Percentiles rank a stretch among this genome's conserved stretches.
These are phyloP conservation scores for Geranomyces variabilis DNA, from an alignment of 192 early-diverging fungal genomes.

Conservation along the genomic window DNA sequence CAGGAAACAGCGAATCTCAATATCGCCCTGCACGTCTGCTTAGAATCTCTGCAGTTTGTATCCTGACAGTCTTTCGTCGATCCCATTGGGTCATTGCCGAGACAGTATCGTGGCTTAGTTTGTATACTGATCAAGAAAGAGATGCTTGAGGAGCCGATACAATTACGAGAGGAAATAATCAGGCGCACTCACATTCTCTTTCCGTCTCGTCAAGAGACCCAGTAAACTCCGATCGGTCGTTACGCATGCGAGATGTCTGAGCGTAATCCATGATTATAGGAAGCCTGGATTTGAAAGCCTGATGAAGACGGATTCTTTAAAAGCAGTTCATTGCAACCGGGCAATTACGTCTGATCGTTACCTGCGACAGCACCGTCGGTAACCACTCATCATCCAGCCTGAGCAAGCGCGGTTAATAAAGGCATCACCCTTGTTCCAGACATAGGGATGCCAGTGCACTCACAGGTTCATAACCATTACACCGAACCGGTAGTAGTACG, in stretches of 20 bases:
- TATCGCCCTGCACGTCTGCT: constrained; percentile 13
- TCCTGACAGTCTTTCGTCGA: constrained; percentile 30
- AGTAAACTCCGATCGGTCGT: constrained; percentile 43
- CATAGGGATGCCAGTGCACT: neutral
- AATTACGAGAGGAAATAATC: neutral
- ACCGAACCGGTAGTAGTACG: constrained; percentile 50
- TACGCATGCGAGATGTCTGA: constrained; percentile 42
- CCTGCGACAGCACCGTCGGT: neutral
- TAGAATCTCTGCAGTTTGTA: constrained; percentile 41
- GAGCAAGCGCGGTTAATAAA: neutral
- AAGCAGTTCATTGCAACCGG: neutral
- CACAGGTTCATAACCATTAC: constrained; percentile 48
- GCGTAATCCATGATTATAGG: constrained; percentile 45
- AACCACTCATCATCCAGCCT: constrained; percentile 1
- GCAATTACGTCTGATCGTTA: neutral
- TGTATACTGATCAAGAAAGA: constrained; percentile 36
- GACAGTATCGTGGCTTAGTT: constrained; percentile 39
- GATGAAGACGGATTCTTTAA: neutral
- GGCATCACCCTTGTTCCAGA: neutral
- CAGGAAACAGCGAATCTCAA: neutral
- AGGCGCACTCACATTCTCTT: constrained; percentile 39
- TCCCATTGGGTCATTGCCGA: constrained; percentile 39
- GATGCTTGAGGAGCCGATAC: neutral
- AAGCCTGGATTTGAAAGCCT: constrained; percentile 43
- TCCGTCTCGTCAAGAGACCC: constrained; percentile 47